Conservation (phyloP, 2,329 filamentous ascomycete genomes). For the Talaromyces rugulosus region DNA sequence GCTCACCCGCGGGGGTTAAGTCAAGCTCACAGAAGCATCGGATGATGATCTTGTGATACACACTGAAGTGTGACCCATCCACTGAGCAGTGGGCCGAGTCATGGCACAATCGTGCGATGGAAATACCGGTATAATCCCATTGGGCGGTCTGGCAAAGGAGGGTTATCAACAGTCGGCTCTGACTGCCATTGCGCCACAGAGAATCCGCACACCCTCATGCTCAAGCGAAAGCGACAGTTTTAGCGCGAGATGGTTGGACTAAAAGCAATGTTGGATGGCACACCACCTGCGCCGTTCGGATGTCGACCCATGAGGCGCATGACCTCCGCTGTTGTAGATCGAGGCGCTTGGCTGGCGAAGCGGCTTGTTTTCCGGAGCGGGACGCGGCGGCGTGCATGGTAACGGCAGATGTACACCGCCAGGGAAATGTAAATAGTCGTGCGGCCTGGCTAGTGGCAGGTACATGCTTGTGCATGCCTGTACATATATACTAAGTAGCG, state of each 20-base stretch:
- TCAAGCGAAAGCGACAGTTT: background rate
- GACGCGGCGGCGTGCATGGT: background rate
- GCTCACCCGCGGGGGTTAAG: slow-evolving; percentile 14
- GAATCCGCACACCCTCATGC: background rate
- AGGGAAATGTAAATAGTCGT: background rate
- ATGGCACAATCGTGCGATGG: background rate
- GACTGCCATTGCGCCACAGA: background rate
- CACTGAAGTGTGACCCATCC: background rate
- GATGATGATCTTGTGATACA: slow-evolving; percentile 6
- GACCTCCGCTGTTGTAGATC: slow-evolving; percentile 2
- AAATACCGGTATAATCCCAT: background rate
- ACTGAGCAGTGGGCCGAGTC: background rate
- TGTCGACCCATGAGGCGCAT: slow-evolving; percentile 5
- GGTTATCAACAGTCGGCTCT: background rate
- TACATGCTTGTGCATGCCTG: background rate
- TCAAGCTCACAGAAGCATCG: background rate
- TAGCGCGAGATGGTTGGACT: background rate
- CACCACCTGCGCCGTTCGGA: background rate
- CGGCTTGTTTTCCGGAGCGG: slow-evolving; percentile 5
- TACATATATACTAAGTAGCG: background rate
- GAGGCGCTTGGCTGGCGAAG: slow-evolving; percentile 6
- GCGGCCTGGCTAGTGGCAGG: background rate
- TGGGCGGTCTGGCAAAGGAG: background rate
- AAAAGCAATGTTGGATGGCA: background rate
- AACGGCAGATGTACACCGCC: background rate